phyloP scores from a whole-genome alignment of 2,329 filamentous ascomycete genomes.

The Dothidotthia symphoricarpi region DNA sequence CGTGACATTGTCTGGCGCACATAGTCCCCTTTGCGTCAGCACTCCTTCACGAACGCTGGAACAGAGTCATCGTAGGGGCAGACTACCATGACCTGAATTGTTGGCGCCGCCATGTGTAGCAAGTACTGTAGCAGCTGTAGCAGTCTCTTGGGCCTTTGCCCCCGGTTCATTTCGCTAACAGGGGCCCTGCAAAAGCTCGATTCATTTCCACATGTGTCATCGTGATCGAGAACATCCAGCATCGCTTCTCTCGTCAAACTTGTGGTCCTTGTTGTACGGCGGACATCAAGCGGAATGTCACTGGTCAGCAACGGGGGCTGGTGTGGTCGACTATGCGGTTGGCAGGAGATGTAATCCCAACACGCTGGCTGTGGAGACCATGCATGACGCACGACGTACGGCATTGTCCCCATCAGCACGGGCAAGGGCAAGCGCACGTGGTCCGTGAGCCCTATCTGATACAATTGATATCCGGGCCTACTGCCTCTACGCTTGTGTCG shows the following conservation, averaged over 20 bases:
- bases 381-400: constrained; percentile 34
- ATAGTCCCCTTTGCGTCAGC: constrained; percentile 1
- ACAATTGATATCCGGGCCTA: constrained; percentile 12
- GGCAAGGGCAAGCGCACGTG: constrained; percentile 31
- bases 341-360: constrained; percentile 25
- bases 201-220: constrained; percentile 32
- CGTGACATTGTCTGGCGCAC: constrained; percentile 5
- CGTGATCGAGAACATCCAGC: constrained; percentile 14
- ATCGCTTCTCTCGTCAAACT: constrained; percentile 5
- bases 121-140: constrained; percentile 25
- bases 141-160: constrained; percentile 37
- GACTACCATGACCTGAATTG: constrained; percentile 20
- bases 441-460: constrained; percentile 29
- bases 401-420: constrained; percentile 18
- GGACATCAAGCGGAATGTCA: constrained; percentile 21
- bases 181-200: constrained; percentile 18
- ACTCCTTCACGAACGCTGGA: constrained; percentile 1
- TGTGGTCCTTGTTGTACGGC: constrained; percentile 21
- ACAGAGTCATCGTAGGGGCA: constrained; percentile 13
- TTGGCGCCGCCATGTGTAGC: constrained; percentile 32
- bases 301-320: constrained; percentile 14
- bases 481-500: constrained; percentile 1
- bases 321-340: constrained; percentile 18
- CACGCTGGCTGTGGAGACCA: constrained; percentile 24
- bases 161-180: constrained; percentile 41